These are phyloP conservation scores for Chlorella vulgaris DNA, from an alignment of 139 green algal species.

Conservation along the genomic window DNA sequence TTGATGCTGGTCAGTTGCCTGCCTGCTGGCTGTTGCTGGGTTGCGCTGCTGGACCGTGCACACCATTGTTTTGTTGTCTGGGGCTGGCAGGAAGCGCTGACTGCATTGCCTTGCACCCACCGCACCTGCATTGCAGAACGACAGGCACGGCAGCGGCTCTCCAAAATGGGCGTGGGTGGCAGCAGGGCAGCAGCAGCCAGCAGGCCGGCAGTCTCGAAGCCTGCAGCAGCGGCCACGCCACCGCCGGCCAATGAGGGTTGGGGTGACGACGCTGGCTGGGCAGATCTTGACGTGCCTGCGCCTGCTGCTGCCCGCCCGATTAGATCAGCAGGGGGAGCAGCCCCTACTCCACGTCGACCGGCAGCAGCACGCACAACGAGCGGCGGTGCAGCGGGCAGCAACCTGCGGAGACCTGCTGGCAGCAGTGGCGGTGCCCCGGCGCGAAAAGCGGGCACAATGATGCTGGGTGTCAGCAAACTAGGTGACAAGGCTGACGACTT, in stretches of 20 bases:
- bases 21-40: no score
- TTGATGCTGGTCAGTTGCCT: neutral
- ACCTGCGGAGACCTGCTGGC: neutral
- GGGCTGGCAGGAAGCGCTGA: no score
- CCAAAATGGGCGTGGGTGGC: conserved; percentile 6
- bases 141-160: conserved; percentile 33
- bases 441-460: conserved; percentile 22
- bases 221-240: neutral
- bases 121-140: conserved; percentile 9
- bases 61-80: no score
- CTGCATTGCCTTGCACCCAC: no score
- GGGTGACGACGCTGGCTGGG: neutral
- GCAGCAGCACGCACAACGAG: neutral
- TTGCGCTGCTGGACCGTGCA: no score
- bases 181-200: neutral
- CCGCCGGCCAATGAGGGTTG: neutral
- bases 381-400: conserved; percentile 7
- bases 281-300: neutral
- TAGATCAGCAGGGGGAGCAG: neutral
- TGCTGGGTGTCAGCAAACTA: conserved; percentile 38
- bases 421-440: neutral
- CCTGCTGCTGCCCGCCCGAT: neutral
- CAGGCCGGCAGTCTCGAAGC: neutral
- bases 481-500: conserved; percentile 31
- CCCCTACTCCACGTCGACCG: neutral